Evolutionary conservation across 2,329 filamentous ascomycete genomes (phyloP).

Genomic region (Ustilaginoidea virens): DNA sequence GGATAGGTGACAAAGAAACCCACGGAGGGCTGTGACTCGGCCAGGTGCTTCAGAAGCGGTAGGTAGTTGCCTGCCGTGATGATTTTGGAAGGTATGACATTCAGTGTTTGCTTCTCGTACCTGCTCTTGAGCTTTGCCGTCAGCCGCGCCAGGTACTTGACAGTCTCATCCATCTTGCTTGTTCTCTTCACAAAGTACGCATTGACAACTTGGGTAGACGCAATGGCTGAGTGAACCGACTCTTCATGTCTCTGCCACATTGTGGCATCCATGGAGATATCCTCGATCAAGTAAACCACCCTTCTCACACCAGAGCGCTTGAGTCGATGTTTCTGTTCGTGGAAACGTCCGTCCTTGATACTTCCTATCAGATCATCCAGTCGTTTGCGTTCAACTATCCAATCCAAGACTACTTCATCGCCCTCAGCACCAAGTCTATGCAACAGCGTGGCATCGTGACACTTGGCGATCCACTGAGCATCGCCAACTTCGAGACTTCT

Average conservation of each 20-base stretch:
- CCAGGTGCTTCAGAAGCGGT: slow-evolving; percentile 43
- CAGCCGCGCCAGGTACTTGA: slow-evolving; percentile 59
- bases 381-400: slow-evolving; percentile 68
- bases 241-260: slow-evolving; percentile 44
- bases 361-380: slow-evolving; percentile 66
- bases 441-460: slow-evolving; percentile 42
- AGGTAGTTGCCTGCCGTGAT: slow-evolving; percentile 52
- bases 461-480: slow-evolving; percentile 65
- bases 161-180: slow-evolving; percentile 60
- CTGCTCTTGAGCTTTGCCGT: slow-evolving; percentile 50
- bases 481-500: slow-evolving; percentile 59
- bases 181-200: slow-evolving; percentile 69
- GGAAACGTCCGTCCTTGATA: slow-evolving; percentile 70
- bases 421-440: slow-evolving; percentile 42
- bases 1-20: slow-evolving; percentile 52
- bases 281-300: slow-evolving; percentile 66
- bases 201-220: slow-evolving; percentile 63
- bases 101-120: slow-evolving; percentile 43
- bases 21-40: slow-evolving; percentile 29
- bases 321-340: slow-evolving; percentile 72
- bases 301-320: slow-evolving; percentile 58
- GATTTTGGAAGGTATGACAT: slow-evolving; percentile 50
- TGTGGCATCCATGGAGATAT: slow-evolving; percentile 45
- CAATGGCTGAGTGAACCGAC: slow-evolving; percentile 55
- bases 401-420: slow-evolving; percentile 61